Conservation (phyloP, 179 eudicot species). For the Silene vulgaris region DNA sequence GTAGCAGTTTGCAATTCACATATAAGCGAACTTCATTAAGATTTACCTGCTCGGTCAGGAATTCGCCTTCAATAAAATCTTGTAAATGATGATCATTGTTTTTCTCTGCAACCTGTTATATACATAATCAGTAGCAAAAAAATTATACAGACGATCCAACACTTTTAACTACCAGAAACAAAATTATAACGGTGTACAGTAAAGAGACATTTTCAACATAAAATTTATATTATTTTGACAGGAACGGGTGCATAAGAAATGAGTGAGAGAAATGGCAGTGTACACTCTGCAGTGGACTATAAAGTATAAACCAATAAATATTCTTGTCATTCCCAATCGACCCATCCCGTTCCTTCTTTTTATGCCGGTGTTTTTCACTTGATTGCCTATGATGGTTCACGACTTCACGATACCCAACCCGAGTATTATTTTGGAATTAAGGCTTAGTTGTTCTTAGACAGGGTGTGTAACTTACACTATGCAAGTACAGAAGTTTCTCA, state of each 20-base stretch:
- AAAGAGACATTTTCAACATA: no score
- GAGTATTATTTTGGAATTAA: neutral
- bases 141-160: no score
- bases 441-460: neutral
- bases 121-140: neutral
- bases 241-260: no score
- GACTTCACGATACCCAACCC: neutral
- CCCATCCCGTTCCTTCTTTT: no score
- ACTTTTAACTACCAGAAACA: no score
- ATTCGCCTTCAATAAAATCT: slow-evolving; percentile 61
- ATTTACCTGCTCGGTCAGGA: slow-evolving; percentile 71
- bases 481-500: slow-evolving; percentile 77
- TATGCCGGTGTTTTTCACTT: neutral
- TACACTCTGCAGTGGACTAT: no score
- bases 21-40: neutral
- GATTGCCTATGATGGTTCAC: no score
- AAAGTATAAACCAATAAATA: no score
- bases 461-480: slow-evolving; percentile 40
- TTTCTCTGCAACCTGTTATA: slow-evolving; percentile 56
- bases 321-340: no score
- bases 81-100: slow-evolving; percentile 70
- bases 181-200: no score
- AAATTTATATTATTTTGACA: no score
- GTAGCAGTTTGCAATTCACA: neutral
- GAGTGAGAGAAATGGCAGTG: no score